phyloP scores from a whole-genome alignment of 495 filamentous ascomycete genomes.

The Lophium mytilinum region DNA sequence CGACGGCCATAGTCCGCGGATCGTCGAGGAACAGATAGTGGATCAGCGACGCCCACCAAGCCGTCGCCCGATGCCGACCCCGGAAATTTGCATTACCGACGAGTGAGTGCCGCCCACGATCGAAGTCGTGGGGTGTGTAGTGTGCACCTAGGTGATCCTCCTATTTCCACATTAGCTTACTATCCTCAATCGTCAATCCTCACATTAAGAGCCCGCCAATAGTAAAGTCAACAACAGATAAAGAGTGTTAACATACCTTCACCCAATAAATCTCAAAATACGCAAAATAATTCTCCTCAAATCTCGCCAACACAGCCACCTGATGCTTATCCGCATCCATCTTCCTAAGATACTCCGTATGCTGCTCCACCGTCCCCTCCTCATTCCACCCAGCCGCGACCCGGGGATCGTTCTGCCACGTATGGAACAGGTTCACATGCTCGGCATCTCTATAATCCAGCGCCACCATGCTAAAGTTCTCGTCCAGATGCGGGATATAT shows the following conservation, averaged over 20 bases:
- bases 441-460: conserved; percentile 46
- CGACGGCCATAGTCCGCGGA: conserved; percentile 51
- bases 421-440: conserved; percentile 55
- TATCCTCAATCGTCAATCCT: no score
- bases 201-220: no score
- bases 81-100: conserved; percentile 56
- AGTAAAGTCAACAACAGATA: not conserved
- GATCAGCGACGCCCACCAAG: conserved; percentile 61
- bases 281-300: conserved; percentile 53
- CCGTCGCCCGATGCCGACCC: conserved; percentile 56
- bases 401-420: conserved; percentile 63
- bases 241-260: conserved; percentile 41
- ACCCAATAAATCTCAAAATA: conserved; percentile 69
- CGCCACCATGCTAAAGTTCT: conserved; percentile 58
- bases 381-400: conserved; percentile 64
- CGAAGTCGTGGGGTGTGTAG: conserved; percentile 54
- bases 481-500: conserved; percentile 56
- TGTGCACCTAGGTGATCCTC: conserved; percentile 61
- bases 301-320: conserved; percentile 52
- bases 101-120: conserved; percentile 61
- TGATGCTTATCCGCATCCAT: conserved; percentile 56
- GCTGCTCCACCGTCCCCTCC: conserved; percentile 55
- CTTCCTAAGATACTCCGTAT: conserved; percentile 51
- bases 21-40: conserved; percentile 66
- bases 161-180: conserved; percentile 29